Conservation (phyloP, 768 basidiomycete species). For the Hypsizygus marmoreus region DNA sequence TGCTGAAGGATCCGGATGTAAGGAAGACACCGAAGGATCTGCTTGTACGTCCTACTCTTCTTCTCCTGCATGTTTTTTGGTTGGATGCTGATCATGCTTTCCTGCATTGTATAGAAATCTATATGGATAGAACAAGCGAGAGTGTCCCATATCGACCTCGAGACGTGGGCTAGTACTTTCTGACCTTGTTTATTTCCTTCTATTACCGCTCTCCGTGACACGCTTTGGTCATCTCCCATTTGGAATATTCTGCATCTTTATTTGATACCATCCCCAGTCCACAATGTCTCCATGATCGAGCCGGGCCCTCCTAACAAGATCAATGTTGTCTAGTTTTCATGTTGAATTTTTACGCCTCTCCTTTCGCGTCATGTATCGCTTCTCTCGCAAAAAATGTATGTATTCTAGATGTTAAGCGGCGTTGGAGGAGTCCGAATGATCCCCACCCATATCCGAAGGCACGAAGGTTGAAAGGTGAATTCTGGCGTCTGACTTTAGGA, state of each 20-base stretch:
- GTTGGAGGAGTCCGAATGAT: too few relatives aligned
- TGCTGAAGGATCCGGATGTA: conserved; percentile 85
- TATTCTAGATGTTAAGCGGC: too few relatives aligned
- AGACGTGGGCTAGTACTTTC: conserved; percentile 80
- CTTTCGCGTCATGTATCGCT: too few relatives aligned
- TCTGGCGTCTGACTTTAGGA: too few relatives aligned
- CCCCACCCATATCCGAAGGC: too few relatives aligned
- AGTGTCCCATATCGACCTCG: conserved; percentile 65
- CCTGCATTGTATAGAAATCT: conserved; percentile 53
- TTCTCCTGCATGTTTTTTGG: not conserved
- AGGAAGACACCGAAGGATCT: conserved; percentile 89
- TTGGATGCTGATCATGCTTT: conserved; percentile 6
- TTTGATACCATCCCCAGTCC: conserved; percentile 1
- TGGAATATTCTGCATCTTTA: too few relatives aligned
- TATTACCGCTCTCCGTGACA: not conserved
- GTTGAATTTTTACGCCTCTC: too few relatives aligned
- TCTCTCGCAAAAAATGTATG: too few relatives aligned
- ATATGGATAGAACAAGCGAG: conserved; percentile 72
- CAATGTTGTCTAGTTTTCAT: too few relatives aligned
- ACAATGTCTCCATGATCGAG: too few relatives aligned
- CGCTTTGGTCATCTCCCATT: conserved; percentile 1
- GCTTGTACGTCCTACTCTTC: conserved; percentile 50
- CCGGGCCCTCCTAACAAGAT: too few relatives aligned
- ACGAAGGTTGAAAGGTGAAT: too few relatives aligned
- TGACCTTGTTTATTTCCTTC: conserved; percentile 23